A percentile compares a stretch with the other conserved stretches of the same genome.
These are phyloP conservation scores for Fraxinus floribunda DNA, from an alignment of 305 asterid species.

Conservation along the genomic window DNA sequence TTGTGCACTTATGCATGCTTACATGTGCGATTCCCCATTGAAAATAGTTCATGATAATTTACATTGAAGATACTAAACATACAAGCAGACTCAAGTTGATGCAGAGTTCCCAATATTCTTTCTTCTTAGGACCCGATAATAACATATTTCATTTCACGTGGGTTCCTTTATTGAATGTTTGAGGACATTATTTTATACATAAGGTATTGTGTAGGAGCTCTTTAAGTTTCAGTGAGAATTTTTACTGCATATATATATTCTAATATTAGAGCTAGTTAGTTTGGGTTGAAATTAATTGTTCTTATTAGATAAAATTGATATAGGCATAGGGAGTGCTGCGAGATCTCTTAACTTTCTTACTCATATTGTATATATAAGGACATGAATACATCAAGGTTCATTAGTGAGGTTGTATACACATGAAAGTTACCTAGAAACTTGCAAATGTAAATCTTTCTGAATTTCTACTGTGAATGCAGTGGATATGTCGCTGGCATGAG, in stretches of 20 bases:
- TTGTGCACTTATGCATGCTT: neutral
- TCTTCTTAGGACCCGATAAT: neutral
- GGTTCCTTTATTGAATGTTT: neutral
- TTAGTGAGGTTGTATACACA: neutral
- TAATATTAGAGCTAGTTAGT: neutral
- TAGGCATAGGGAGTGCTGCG: neutral
- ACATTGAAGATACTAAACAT: neutral
- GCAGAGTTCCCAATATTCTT: neutral
- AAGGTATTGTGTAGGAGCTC: neutral
- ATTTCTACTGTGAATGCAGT: constrained; percentile 23
- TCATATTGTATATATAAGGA: neutral
- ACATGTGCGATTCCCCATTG: neutral
- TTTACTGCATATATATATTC: neutral
- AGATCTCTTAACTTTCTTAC: neutral
- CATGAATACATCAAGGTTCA: neutral
- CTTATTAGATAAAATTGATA: neutral
- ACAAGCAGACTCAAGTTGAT: neutral
- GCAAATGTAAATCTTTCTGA: neutral
- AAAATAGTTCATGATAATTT: neutral
- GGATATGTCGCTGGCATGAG: constrained; percentile 38
- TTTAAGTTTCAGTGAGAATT: neutral
- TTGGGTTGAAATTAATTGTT: neutral
- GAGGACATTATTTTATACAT: neutral
- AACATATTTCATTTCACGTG: neutral
- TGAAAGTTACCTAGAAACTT: neutral